Base-by-base conservation (phyloP, 2,329 filamentous ascomycete species). In the Pyrenochaeta sp. region DNA sequence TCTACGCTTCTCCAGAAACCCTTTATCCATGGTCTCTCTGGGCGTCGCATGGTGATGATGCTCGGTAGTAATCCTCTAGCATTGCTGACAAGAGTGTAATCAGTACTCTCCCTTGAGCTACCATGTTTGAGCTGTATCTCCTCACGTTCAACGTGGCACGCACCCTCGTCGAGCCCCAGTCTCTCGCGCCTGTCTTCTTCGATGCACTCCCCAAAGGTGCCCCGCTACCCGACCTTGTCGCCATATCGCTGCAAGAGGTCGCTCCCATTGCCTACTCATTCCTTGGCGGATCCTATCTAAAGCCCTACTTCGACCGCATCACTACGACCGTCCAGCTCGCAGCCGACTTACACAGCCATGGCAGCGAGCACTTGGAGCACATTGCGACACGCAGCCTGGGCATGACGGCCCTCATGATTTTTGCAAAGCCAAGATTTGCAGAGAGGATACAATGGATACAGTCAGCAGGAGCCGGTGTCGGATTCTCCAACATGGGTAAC, bases 131-230 rank as follows among this genome's bases (percentile, higher is more conserved):
- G 66, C 77, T 92, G 50, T 89, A 96, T 67, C 83, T 96, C 58
- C 77, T 97, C 48, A 96, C 93, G 10, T 97, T 95, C 81, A 98
- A 98, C 73, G 96, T 91, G 69, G 94, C 85, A 29, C 90, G 91
- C 63, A 82, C 82, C 48, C 77, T 87, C 7, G 86, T 97, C 67
- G 83, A 93, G 63, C 81, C 87, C 18, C 80, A 87, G 32, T 81
- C 86, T 45, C 92, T 97, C 67, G 87, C 90, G 12, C 78, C 84
- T 10, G 87, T 92, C 68, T 79, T 97, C 61, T 75, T 76, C 51
- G 72, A 74, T 44, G 69, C 73, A 46, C 75, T 77, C n/a, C 73
- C 74, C 29, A 58, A 71, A 39, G 61, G 44, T 11, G 60, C 73
- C 14, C 72, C 89, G 73, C 81, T 92, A 4, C 92, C 82, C 3